Percentiles rank a stretch among this genome's conserved stretches.
Conservation (phyloP, 768 basidiomycete genomes). For the Boletus sp. region DNA sequence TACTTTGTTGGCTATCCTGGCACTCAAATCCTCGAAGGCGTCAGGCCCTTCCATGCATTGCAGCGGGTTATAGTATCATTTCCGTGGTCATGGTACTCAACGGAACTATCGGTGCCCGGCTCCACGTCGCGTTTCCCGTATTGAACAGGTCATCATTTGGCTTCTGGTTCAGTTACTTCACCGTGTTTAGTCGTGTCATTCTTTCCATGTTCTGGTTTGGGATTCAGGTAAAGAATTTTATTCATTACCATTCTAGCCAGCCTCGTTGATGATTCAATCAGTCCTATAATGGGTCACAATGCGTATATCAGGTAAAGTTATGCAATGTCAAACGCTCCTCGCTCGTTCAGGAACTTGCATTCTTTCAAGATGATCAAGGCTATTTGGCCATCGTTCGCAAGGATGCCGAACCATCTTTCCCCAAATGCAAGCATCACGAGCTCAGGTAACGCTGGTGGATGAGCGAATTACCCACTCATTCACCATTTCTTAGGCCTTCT, state of each 20-base stretch:
- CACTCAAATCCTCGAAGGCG: slow-evolving; percentile 38
- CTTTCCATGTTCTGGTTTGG: slow-evolving; percentile 84
- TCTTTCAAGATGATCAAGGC: slow-evolving; percentile 63
- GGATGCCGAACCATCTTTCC: slow-evolving; percentile 62
- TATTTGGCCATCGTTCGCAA: slow-evolving; percentile 72
- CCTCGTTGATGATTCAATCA: slow-evolving; percentile 14
- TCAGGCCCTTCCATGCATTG: slow-evolving; percentile 66
- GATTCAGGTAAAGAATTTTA: slow-evolving; percentile 48
- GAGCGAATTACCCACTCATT: not conserved
- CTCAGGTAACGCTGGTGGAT: slow-evolving; percentile 36
- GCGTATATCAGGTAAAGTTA: slow-evolving; percentile 54
- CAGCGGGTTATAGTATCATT: slow-evolving; percentile 69
- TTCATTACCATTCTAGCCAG: not conserved
- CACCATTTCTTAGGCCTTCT: slow-evolving; percentile 47
- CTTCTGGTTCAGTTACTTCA: slow-evolving; percentile 87
- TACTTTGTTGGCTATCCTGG: not conserved
- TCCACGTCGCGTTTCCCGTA: slow-evolving; percentile 73
- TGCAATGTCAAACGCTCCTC: not conserved
- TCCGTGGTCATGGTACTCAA: slow-evolving; percentile 72
- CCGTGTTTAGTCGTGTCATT: slow-evolving; percentile 70
- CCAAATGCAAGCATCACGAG: slow-evolving; percentile 59
- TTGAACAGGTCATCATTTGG: slow-evolving; percentile 85
- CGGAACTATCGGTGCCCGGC: slow-evolving; percentile 72
- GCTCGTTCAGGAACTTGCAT: not conserved
- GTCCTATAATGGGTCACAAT: slow-evolving; percentile 65